Conservation (phyloP, 169 alveolate genomes). For the Cryptosporidium felis region DNA sequence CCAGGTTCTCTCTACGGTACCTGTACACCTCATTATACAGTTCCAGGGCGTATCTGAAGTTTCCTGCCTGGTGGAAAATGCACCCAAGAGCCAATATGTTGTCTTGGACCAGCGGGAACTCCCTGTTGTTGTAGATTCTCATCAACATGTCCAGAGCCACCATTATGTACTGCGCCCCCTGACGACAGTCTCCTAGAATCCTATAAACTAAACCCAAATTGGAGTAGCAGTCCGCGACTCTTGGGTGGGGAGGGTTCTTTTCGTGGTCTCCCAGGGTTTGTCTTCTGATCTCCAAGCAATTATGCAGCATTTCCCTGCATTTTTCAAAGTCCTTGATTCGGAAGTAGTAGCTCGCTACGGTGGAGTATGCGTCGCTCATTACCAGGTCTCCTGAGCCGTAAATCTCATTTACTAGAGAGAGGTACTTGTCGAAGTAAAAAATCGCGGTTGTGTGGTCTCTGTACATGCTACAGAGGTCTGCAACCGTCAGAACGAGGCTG, state of each 20-base stretch:
- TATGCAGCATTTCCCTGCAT: slow-evolving; percentile 33
- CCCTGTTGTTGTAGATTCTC: slow-evolving; percentile 82
- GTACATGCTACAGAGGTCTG: slow-evolving; percentile 75
- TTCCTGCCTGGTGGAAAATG: slow-evolving; percentile 82
- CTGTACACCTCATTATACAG: slow-evolving; percentile 83
- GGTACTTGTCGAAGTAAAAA: slow-evolving; percentile 72
- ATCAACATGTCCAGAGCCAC: slow-evolving; percentile 85
- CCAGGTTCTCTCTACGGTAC: slow-evolving; percentile 78
- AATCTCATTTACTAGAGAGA: slow-evolving; percentile 54
- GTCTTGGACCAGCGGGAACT: slow-evolving; percentile 81
- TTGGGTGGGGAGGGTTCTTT: slow-evolving; percentile 76
- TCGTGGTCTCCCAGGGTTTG: slow-evolving; percentile 52
- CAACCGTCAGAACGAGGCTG: slow-evolving; percentile 74
- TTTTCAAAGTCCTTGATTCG: slow-evolving; percentile 46
- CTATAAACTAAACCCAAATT: slow-evolving; percentile 82
- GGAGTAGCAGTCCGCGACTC: slow-evolving; percentile 85
- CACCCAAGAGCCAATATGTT: slow-evolving; percentile 83
- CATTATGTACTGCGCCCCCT: slow-evolving; percentile 81
- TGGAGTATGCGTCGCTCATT: slow-evolving; percentile 72
- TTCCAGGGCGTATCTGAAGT: slow-evolving; percentile 80
- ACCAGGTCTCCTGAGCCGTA: slow-evolving; percentile 72
- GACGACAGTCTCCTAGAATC: slow-evolving; percentile 80
- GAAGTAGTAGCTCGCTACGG: slow-evolving; percentile 73
- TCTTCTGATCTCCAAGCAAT: slow-evolving; percentile 63
- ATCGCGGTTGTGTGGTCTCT: slow-evolving; percentile 74